These are phyloP conservation scores for Aspergillus nanangensis DNA, from an alignment of 495 filamentous ascomycete genomes.

Conservation along the genomic window DNA sequence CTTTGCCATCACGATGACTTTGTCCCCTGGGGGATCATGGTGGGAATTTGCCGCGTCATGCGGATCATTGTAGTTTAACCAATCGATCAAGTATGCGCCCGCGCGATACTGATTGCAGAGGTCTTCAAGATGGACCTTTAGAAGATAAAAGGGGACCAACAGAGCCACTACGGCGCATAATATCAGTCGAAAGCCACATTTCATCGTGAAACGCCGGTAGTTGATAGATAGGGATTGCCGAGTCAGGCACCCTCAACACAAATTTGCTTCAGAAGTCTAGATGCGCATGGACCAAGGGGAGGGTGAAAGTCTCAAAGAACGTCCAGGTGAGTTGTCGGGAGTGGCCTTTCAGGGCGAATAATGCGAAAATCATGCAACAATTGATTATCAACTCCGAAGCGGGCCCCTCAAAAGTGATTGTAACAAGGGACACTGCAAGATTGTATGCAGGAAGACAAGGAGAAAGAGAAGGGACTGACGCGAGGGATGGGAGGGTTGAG, in stretches of 20 bases:
- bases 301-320: no score
- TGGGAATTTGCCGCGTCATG: constrained; percentile 4
- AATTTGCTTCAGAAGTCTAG: no score
- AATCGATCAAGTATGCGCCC: constrained; percentile 35
- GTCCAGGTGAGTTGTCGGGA: no score
- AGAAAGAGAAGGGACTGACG: no score
- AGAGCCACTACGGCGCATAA: constrained; percentile 26
- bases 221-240: neutral
- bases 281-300: neutral
- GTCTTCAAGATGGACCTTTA: constrained; percentile 35
- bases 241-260: neutral
- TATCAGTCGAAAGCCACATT: constrained; percentile 31
- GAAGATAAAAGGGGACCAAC: constrained; percentile 29
- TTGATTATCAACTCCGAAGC: no score
- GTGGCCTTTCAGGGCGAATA: no score
- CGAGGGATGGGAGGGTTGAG: no score
- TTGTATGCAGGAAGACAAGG: no score
- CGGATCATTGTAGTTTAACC: constrained; percentile 20
- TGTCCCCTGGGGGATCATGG: constrained; percentile 23
- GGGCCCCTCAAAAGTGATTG: no score
- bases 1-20: constrained; percentile 56
- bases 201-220: constrained; percentile 28
- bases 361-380: no score
- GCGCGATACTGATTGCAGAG: constrained; percentile 42
- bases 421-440: no score